Evolutionary conservation across 305 asterid species (phyloP).

Genomic region (Coffea humblotiana): DNA sequence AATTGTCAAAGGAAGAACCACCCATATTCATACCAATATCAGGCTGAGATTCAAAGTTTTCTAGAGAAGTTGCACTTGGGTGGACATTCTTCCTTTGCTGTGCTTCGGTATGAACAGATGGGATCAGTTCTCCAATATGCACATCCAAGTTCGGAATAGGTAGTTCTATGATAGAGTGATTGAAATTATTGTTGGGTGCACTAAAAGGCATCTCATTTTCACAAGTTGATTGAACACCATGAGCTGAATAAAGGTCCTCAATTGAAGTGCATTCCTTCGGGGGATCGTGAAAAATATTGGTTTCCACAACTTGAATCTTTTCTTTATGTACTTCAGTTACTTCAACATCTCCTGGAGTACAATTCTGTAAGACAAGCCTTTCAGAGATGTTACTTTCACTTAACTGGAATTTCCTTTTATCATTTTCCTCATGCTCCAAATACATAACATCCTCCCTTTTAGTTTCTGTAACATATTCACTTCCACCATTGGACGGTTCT

Average conservation of each 20-base stretch:
- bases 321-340: neutral
- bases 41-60: neutral
- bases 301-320: neutral
- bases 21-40: neutral
- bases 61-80: neutral
- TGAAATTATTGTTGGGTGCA: neutral
- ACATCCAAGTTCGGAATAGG: neutral
- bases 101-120: neutral
- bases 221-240: neutral
- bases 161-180: neutral
- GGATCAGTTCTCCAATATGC: neutral
- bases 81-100: neutral
- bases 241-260: neutral
- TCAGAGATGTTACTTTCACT: neutral
- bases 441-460: neutral
- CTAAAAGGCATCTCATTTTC: neutral
- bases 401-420: neutral
- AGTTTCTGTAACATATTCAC: neutral
- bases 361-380: neutral
- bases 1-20: neutral
- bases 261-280: neutral
- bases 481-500: neutral
- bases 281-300: neutral
- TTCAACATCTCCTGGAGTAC: neutral
- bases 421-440: neutral